Evolutionary conservation across 176 grass and related monocot species (phyloP).

Genomic region (Aegilops sharonensis): DNA sequence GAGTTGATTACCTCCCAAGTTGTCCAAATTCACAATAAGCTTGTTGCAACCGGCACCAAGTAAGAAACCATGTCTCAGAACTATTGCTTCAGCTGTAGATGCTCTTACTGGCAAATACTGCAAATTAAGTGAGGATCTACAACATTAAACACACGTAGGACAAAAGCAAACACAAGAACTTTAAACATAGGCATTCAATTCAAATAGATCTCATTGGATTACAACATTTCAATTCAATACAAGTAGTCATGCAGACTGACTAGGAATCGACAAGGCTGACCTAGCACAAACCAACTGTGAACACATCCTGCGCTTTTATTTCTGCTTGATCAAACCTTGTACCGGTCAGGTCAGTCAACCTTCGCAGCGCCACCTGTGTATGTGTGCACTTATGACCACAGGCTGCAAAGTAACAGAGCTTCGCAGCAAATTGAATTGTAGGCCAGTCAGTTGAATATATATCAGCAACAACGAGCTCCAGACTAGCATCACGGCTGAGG

Average conservation of each 20-base stretch:
- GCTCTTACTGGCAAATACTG: too few species aligned
- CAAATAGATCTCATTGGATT: constrained; percentile 35
- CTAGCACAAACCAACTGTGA: constrained; percentile 28
- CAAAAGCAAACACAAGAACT: not conserved
- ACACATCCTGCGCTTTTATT: constrained; percentile 13
- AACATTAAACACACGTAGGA: too few species aligned
- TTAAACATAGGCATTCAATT: not conserved
- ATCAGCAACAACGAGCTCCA: constrained; percentile 36
- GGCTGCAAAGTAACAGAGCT: constrained; percentile 28
- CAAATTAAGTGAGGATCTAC: not conserved
- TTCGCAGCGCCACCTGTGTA: constrained; percentile 13
- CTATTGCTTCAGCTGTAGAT: too few species aligned
- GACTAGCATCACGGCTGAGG: constrained; percentile 20
- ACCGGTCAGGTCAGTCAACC: not conserved
- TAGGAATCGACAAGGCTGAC: constrained; percentile 28
- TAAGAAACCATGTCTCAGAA: too few species aligned
- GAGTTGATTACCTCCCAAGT: too few species aligned
- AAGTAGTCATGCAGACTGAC: constrained; percentile 36
- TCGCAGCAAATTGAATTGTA: constrained; percentile 36
- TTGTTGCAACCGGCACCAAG: too few species aligned
- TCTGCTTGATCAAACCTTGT: constrained; percentile 23
- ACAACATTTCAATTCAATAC: constrained; percentile 44
- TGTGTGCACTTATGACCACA: constrained; percentile 38
- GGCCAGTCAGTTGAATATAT: constrained; percentile 42
- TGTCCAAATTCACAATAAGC: too few species aligned